Percentiles rank a stretch among this genome's conserved stretches.
phyloP scores from a whole-genome alignment of 2,329 filamentous ascomycete species.

The Aureobasidium sp. region DNA sequence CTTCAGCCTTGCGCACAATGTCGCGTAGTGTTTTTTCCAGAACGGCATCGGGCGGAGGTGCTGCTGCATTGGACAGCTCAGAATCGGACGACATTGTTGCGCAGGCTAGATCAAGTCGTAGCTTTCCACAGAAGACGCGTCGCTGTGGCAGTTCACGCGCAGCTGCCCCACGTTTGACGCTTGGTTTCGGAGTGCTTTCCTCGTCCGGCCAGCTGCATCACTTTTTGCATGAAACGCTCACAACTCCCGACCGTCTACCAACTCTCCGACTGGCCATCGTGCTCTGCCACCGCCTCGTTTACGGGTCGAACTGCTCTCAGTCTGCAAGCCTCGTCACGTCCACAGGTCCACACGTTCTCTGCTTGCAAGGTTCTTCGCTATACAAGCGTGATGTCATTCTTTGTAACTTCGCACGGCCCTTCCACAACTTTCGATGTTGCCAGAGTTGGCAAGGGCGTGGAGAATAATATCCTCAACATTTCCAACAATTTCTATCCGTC shows the following conservation, averaged over 20 bases:
- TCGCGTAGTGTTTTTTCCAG: constrained; percentile 36
- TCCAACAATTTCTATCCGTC: constrained; percentile 1
- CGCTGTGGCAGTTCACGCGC: neutral
- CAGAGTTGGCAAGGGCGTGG: neutral
- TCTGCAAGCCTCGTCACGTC: neutral
- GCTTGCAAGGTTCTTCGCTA: neutral
- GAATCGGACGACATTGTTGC: constrained; percentile 10
- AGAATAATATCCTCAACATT: constrained; percentile 11
- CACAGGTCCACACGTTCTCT: neutral
- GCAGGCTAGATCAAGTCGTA: neutral
- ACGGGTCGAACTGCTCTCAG: neutral
- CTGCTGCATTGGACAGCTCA: constrained; percentile 3
- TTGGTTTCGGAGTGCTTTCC: constrained; percentile 1
- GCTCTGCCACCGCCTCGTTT: neutral
- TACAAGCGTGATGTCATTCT: neutral
- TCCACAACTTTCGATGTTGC: neutral
- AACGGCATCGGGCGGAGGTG: constrained; percentile 29
- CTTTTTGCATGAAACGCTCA: neutral
- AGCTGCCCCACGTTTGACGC: constrained; percentile 1
- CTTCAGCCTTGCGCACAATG: constrained; percentile 36
- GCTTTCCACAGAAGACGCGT: neutral
- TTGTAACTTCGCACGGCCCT: neutral
- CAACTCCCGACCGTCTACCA: neutral
- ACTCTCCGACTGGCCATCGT: neutral
- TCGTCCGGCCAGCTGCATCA: neutral